Base-by-base conservation (phyloP, 306 rosid species). In the Acmispon strigosus region DNA sequence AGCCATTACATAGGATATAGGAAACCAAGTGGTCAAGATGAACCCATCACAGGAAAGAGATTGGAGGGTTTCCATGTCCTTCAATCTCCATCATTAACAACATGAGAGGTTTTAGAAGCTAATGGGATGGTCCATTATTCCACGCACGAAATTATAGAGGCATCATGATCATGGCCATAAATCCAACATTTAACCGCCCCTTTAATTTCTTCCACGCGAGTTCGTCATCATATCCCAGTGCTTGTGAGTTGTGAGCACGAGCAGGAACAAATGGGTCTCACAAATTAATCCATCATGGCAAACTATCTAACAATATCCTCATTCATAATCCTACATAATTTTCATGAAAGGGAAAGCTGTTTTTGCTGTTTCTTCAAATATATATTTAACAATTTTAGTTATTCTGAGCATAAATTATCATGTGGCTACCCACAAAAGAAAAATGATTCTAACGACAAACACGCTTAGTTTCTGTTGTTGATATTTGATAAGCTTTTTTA, bases 111-210 rank as follows among this genome's bases (percentile, higher is more conserved):
- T 73, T 14, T 50, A 66, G 44, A 48, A 57, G 60, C 39, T 50
- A 60, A 70, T 65, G 75, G 57, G 66, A 70, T 72, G 84, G 82
- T 72, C 80, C 82, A 77, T 73, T 81, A 61, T 74, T 62, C 82
- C 80, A 62, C 70, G 57, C 76, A 68, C 44, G 7, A 77, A 67
- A 77, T 62, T 54, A 68, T 72, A 53, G 48, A 72, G 56, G 43
- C 80, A 77, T 39, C 62, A 68, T 67, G 69, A 77, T 39, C 62
- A 68, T 67, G 69, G 64, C 76, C 72, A 72, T 81, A 72, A 58
- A 17, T 76, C 57, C 52, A 54, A 60, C 13, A 22, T 72, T 76
- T 76, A 80, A 68, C 51, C 48, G 2, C 53, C 56, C 15, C 8
- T 47, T 45, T 37, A 69, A 73, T 73, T 59, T 79, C 71, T 27